Conservation (phyloP, 495 filamentous ascomycete genomes). For the Penicillium egyptiacum region DNA sequence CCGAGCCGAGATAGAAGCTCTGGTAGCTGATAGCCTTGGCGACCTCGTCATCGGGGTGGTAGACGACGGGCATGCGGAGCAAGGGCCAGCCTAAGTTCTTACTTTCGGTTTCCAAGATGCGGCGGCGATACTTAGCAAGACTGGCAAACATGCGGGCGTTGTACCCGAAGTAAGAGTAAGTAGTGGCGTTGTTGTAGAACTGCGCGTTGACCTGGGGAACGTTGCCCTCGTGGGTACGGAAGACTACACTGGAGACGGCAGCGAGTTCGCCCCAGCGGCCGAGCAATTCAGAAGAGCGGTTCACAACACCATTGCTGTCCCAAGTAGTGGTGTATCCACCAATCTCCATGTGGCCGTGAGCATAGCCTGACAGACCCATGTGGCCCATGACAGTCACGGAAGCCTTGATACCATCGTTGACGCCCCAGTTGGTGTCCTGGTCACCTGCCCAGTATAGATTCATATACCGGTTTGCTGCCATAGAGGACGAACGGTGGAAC, state of each 20-base stretch:
- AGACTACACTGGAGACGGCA: slow-evolving; percentile 24
- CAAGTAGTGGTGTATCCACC: slow-evolving; percentile 30
- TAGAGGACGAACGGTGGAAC: slow-evolving; percentile 25
- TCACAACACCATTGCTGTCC: slow-evolving; percentile 21
- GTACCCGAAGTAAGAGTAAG: slow-evolving; percentile 25
- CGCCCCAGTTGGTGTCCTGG: slow-evolving; percentile 27
- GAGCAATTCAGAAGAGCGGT: slow-evolving; percentile 26
- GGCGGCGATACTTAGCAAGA: slow-evolving; percentile 22
- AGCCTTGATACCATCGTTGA: slow-evolving; percentile 32
- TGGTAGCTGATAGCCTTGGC: slow-evolving; percentile 28
- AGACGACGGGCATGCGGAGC: slow-evolving; percentile 29
- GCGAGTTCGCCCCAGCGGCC: slow-evolving; percentile 29
- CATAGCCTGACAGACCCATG: slow-evolving; percentile 30
- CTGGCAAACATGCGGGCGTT: slow-evolving; percentile 30
- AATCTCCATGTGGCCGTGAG: slow-evolving; percentile 27
- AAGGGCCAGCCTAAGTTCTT: slow-evolving; percentile 26
- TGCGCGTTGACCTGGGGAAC: slow-evolving; percentile 25
- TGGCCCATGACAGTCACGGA: slow-evolving; percentile 28
- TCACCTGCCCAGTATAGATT: slow-evolving; percentile 32
- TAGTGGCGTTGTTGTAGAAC: slow-evolving; percentile 27
- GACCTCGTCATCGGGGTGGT: slow-evolving; percentile 22
- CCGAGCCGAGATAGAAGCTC: slow-evolving; percentile 28
- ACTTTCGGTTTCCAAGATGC: slow-evolving; percentile 28
- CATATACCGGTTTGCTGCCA: slow-evolving; percentile 26
- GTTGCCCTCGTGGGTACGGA: slow-evolving; percentile 31